A percentile compares a stretch with the other conserved stretches of the same genome.
phyloP scores from a whole-genome alignment of 73 alveolate species.

The Paramecium tetraurelia region DNA sequence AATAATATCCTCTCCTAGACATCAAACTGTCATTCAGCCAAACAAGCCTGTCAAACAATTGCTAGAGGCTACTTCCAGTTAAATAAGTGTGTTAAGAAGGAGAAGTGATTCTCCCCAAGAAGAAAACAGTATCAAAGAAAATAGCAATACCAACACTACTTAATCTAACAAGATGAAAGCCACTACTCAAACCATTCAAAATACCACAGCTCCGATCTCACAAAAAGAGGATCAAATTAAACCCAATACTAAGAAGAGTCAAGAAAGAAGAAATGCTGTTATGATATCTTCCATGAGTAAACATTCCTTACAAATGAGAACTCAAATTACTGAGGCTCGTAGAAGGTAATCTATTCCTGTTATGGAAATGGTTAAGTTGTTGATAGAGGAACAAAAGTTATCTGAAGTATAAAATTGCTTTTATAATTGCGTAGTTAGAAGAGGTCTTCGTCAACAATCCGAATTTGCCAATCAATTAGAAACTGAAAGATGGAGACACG shows the following conservation, averaged over 20 bases:
- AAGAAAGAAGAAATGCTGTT: background rate
- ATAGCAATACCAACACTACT: background rate
- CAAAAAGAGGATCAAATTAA: background rate
- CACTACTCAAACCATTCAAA: background rate
- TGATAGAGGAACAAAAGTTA: background rate
- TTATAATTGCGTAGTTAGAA: background rate
- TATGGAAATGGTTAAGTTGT: background rate
- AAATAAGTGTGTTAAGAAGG: background rate
- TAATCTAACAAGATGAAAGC: background rate
- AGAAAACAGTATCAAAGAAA: background rate
- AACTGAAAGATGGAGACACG: background rate
- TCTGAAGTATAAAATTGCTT: background rate
- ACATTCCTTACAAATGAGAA: slow-evolving; percentile 18
- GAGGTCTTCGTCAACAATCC: slow-evolving; percentile 24
- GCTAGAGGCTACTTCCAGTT: background rate
- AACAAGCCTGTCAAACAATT: background rate
- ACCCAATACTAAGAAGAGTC: background rate
- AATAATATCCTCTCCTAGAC: background rate
- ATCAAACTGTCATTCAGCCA: background rate
- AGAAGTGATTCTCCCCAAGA: slow-evolving; percentile 4
- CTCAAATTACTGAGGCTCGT: background rate
- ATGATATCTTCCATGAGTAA: slow-evolving; percentile 22
- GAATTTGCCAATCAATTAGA: background rate
- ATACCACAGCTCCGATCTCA: background rate
- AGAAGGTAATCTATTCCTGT: background rate